Base-by-base conservation (phyloP, 345 rosid species). In the Bretschneidera sinensis region DNA sequence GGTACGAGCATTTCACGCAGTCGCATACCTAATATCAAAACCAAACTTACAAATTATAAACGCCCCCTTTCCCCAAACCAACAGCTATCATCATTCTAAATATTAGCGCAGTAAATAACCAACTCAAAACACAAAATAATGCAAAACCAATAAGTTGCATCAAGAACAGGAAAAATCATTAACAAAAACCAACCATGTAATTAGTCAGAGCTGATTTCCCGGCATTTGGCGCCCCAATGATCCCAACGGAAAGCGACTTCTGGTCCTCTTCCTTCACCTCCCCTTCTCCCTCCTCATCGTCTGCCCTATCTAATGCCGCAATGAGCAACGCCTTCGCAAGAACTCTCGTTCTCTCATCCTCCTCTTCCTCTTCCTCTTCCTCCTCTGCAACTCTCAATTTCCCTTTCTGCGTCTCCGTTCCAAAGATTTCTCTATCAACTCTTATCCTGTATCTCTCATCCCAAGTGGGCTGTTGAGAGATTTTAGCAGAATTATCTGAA, bases 211-310 rank as follows among this genome's bases (percentile, higher is more conserved):
- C 76, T 0, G 99, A 94, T 62, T 94, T 94, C 24, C 97, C 96
- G 0, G 99, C 96, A 74, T 94, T 94, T 5, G 99, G 97, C 9
- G 97, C 92, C 0, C 99, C 99, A 34, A 94, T 83, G 47, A 94
- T 85, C 13, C 99, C 99, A 10, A 94, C 96, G 13, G 88, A 74
- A 48, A 94, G 74, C 0, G 99, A 94, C 76, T 80, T 90, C 84
- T 94, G 97, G 61, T 94, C 89, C 71, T 94, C 99, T 79, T 94
- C 99, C 63, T 71, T 79, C 53, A 90, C 77, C 54, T 72, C 85
- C 24, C 74, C 86, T 7, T 81, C 86, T 14, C 76, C 83, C 9
- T 75, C 89, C 13, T 85, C 85, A 17, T 78, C 77, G 43, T 83
- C 97, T 0, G 91, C 76, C 43, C 67, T 66, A 24, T 71, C 82